Base-by-base conservation (phyloP, 1,284 basidiomycete species). In the Papiliotrema terrestris region DNA sequence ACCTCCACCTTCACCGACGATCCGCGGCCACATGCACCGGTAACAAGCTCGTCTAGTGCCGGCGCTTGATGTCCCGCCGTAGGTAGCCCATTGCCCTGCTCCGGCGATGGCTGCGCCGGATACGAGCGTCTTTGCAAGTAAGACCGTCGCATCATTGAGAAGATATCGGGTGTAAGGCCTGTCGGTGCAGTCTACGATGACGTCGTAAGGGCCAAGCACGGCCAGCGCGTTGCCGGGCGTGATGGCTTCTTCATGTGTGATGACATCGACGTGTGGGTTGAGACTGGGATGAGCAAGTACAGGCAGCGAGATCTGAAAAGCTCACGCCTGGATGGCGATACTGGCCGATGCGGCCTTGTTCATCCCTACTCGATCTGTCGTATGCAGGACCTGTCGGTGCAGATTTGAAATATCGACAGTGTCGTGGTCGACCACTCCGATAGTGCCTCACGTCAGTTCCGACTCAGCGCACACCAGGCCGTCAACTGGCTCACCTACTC, bases 141-240 rank as follows among this genome's bases (percentile, higher is more conserved):
- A 77, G 42, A 91, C 89, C n/a, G 88, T 85, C 0, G 85, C 83
- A 72, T 98, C 95, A n/a, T 90, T 93, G 55, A 98, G 82, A 8
- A 98, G 83, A 75, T 98, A 98, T 3, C 96, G 87, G 0, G 91
- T 94, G 3, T 87, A 83, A 2, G 88, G 86, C 60, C 96, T 95
- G 76, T 98, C 95, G 2, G 92, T 97, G 78, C 95, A 98, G 78
- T 98, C 96, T 15, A 98, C 80, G 46, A 98, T 82, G 42, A 97
- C 76, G 69, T 90, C 85, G 67, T 88, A 88, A 1, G 79, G 69
- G 4, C 72, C 62, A 6, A 95, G 78, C n/a, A 89, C 74, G 3
- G 73, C 54, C 14, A 83, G 57, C 0, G 89, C 86, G 60, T 89
- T 91, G 8, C 76, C 67, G 3, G 87, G 71, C 0, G 78, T 77